Base-by-base conservation (phyloP, 495 filamentous ascomycete species). In the Aeminium ludgeri region DNA sequence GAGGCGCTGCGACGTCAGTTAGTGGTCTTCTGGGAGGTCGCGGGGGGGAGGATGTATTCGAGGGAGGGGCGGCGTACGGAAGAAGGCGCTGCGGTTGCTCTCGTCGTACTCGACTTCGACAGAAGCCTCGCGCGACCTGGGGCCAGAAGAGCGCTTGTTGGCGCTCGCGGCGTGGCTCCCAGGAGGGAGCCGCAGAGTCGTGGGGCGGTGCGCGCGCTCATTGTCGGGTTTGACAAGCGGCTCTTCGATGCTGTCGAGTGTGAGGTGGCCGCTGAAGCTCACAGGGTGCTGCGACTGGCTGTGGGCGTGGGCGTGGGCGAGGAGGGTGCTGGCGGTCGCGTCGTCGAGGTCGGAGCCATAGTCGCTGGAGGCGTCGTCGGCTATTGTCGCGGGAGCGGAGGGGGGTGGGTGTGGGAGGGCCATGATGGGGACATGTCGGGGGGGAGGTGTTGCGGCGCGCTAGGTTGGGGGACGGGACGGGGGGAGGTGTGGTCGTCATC, bases 301-400 rank as follows among this genome's bases (percentile, higher is more conserved):
- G n/a, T n/a, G n/a, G n/a, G n/a, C n/a, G n/a, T 48, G 48, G 27
- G 47, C 36, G 17, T 54, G 38, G 4, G 48, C 29, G 36, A 61
- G 44, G 18, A 60, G 25, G 8, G 41, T 38, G 44, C 38, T 39
- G 16, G 59, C 29, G 16, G 44, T 53, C 12, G 55, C 52, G 10
- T 44, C 38, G 50, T 62, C 60, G 40, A 63, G 42, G 33, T 60
- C 57, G 16, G 50, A 56, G 44, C 55, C 60, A 56, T 63, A 60
- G 30, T 63, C 59, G 51, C 59, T 61, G 2, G 34, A 41, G 10
- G 31, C 18, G 30, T n/a, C 40, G 4, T 32, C 36, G 16, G 31
- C 32, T 38, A 45, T 32, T 37, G 43, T 12, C 29, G 19, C 20
- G 20, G 35, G 7, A 20, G 17, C 17, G 31, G 41, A 27, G 38